A percentile compares a stretch with the other conserved stretches of the same genome.
Evolutionary conservation across 805 yeast species (phyloP).

Genomic region (Starmerella tilneyi): DNA sequence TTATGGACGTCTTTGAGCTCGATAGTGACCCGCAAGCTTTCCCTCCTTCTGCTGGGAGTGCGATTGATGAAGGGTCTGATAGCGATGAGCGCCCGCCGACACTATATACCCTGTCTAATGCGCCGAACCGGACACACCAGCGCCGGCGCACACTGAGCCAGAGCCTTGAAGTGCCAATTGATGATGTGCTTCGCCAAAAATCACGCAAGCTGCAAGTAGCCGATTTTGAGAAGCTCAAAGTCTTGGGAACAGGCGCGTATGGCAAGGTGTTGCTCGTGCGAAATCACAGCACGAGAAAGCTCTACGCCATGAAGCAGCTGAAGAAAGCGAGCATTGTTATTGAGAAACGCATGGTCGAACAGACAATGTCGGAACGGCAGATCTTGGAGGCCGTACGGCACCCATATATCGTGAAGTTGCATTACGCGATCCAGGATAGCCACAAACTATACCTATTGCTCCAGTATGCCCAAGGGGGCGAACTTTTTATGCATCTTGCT

Average conservation of each 20-base stretch:
- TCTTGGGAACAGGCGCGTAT: constrained; percentile 78
- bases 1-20: constrained; percentile 23
- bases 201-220: constrained; percentile 26
- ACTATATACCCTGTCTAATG: not conserved
- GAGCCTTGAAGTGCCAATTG: constrained; percentile 43
- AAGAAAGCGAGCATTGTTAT: constrained; percentile 72
- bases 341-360: constrained; percentile 46
- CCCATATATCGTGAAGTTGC: constrained; percentile 71
- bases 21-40: constrained; percentile 14
- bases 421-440: constrained; percentile 73
- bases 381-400: constrained; percentile 63
- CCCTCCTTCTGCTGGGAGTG: not conserved
- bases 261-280: constrained; percentile 76
- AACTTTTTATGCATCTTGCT: constrained; percentile 56
- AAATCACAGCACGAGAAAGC: constrained; percentile 48
- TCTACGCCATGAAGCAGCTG: constrained; percentile 80
- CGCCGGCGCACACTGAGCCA: constrained; percentile 18
- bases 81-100: not conserved
- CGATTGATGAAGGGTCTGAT: not conserved
- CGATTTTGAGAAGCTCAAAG: constrained; percentile 67
- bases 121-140: constrained; percentile 9
- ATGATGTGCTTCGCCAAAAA: constrained; percentile 23
- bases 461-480: constrained; percentile 86
- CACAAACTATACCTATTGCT: constrained; percentile 62
- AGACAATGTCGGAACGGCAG: constrained; percentile 71